Percentiles rank a stretch among this genome's conserved stretches.
These are phyloP conservation scores for Umbelopsis vinacea DNA, from an alignment of 192 early-diverging fungal genomes.

Conservation along the genomic window DNA sequence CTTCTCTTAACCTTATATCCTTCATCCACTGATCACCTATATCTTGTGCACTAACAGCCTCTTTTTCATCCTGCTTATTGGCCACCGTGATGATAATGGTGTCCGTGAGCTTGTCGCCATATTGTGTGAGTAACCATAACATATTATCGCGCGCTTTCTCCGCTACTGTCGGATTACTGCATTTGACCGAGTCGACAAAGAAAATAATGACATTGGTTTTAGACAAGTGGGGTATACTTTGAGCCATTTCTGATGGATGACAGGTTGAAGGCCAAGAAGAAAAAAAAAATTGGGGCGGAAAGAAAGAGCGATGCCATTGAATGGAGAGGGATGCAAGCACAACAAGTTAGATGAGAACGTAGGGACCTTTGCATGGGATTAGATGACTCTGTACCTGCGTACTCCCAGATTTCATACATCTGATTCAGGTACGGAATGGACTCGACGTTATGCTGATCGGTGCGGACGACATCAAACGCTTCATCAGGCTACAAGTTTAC, in stretches of 20 bases:
- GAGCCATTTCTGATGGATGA: neutral
- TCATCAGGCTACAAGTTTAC: slow-evolving; percentile 26
- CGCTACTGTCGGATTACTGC: slow-evolving; percentile 7
- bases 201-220: slow-evolving; percentile 33
- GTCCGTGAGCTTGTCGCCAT: slow-evolving; percentile 15
- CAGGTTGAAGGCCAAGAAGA: neutral
- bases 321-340: neutral
- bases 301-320: neutral
- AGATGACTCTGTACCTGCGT: too few species aligned
- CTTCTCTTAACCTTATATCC: slow-evolving; percentile 16
- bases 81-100: slow-evolving; percentile 37
- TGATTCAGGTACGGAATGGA: slow-evolving; percentile 24
- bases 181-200: slow-evolving; percentile 32
- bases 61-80: slow-evolving; percentile 30
- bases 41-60: slow-evolving; percentile 32
- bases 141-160: slow-evolving; percentile 32
- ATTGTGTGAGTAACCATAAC: slow-evolving; percentile 28
- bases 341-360: neutral
- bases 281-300: neutral
- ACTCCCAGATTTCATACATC: slow-evolving; percentile 36
- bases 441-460: slow-evolving; percentile 36
- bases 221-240: slow-evolving; percentile 17
- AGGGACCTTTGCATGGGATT: neutral
- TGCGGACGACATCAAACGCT: slow-evolving; percentile 36
- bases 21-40: slow-evolving; percentile 36